These are phyloP conservation scores for Hypericum perforatum DNA, from an alignment of 345 rosid species.

Conservation along the genomic window DNA sequence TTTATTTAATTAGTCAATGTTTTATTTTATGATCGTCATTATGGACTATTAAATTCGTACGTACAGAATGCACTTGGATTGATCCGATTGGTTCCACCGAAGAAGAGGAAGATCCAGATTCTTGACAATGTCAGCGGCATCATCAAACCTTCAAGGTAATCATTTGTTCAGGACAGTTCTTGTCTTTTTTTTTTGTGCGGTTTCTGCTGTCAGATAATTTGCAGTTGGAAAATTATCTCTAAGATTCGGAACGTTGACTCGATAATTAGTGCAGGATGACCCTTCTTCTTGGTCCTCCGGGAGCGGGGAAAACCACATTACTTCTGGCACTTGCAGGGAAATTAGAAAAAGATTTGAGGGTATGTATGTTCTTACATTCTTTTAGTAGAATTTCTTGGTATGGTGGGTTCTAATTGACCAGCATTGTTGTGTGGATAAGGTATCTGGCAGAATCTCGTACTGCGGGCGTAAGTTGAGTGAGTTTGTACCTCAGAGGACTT, in stretches of 20 bases:
- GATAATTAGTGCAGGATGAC: background rate
- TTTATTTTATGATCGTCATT: no score
- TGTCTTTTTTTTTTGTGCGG: background rate
- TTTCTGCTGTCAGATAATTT: background rate
- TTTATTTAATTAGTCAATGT: no score
- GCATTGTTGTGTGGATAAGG: constrained; percentile 12
- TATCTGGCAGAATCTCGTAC: constrained; percentile 35
- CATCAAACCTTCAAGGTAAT: background rate
- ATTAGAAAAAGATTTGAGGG: background rate
- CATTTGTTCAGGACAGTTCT: background rate
- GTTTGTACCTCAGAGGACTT: constrained; percentile 50
- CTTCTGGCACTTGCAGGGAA: background rate
- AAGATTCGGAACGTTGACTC: background rate
- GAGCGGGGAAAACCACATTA: constrained; percentile 1
- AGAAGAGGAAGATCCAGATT: background rate
- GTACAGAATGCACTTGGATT: background rate
- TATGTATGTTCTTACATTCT: background rate
- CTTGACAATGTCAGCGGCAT: constrained; percentile 1
- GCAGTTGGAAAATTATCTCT: no score
- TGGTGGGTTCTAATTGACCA: background rate
- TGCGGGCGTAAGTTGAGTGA: constrained; percentile 41
- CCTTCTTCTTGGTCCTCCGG: constrained; percentile 3
- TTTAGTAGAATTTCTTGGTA: background rate
- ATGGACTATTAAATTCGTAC: no score
- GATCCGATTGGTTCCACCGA: background rate